phyloP scores from a whole-genome alignment of 352 stramenopile genomes.

The Phytophthora colocasiae region DNA sequence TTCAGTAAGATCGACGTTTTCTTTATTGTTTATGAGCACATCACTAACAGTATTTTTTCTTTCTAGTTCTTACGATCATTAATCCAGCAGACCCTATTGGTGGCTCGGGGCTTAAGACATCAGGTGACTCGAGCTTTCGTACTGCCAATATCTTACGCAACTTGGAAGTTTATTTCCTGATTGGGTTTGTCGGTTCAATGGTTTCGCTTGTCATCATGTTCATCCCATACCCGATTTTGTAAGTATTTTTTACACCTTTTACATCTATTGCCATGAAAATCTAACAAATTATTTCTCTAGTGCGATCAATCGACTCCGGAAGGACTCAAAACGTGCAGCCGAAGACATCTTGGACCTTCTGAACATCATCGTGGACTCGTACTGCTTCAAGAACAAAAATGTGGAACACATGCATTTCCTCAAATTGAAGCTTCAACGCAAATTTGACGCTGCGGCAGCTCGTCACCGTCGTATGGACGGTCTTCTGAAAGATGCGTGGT shows the following conservation, averaged over 20 bases:
- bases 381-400: slow-evolving; percentile 90
- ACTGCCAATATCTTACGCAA: slow-evolving; percentile 72
- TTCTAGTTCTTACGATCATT: slow-evolving; percentile 77
- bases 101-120: slow-evolving; percentile 54
- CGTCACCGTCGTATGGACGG: slow-evolving; percentile 64
- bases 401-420: slow-evolving; percentile 84
- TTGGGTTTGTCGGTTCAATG: slow-evolving; percentile 66
- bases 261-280: background rate
- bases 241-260: slow-evolving; percentile 26
- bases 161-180: slow-evolving; percentile 72
- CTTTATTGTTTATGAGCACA: background rate
- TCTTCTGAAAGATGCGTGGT: slow-evolving; percentile 80
- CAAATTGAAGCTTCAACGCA: slow-evolving; percentile 70
- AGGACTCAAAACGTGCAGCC: slow-evolving; percentile 47
- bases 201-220: slow-evolving; percentile 77
- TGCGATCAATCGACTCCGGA: slow-evolving; percentile 59
- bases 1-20: slow-evolving; percentile 51
- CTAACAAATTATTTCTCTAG: slow-evolving; percentile 35
- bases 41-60: slow-evolving; percentile 3
- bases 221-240: slow-evolving; percentile 81
- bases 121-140: slow-evolving; percentile 50
- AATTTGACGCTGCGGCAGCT: slow-evolving; percentile 64
- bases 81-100: slow-evolving; percentile 61
- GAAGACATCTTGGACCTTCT: slow-evolving; percentile 75
- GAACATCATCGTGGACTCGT: slow-evolving; percentile 86